phyloP scores from a whole-genome alignment of 352 stramenopile species.

The Blastocystis sp. region DNA sequence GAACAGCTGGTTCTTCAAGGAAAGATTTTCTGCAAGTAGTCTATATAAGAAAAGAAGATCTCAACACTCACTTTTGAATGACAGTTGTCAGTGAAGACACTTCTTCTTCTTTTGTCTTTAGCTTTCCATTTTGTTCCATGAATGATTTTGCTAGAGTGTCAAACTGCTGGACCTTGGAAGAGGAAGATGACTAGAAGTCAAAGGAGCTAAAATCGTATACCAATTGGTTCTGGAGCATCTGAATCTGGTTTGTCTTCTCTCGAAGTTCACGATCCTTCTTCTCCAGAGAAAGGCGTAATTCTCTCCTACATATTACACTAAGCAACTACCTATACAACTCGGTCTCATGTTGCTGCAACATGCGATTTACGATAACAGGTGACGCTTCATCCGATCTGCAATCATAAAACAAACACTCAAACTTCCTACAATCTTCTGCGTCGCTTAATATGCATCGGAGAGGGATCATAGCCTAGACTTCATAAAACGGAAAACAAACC shows the following conservation, averaged over 20 bases:
- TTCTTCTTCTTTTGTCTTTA: conserved; percentile 62
- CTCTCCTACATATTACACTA: neutral
- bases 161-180: conserved; percentile 37
- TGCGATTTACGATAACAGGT: neutral
- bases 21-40: conserved; percentile 11
- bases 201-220: neutral
- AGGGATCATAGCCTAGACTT: neutral
- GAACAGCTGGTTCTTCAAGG: conserved; percentile 44
- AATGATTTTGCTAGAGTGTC: conserved; percentile 34
- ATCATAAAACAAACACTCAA: neutral
- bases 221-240: conserved; percentile 9
- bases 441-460: neutral
- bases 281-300: neutral
- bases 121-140: conserved; percentile 51
- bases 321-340: neutral
- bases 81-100: conserved; percentile 24
- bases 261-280: conserved; percentile 50
- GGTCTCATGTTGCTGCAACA: conserved; percentile 23
- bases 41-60: neutral
- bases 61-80: conserved; percentile 15
- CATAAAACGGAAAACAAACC: neutral
- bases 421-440: neutral
- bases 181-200: conserved; percentile 6
- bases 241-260: neutral
- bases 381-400: neutral